phyloP scores from a whole-genome alignment of 2,329 filamentous ascomycete species.

The Xylaria arbuscula region DNA sequence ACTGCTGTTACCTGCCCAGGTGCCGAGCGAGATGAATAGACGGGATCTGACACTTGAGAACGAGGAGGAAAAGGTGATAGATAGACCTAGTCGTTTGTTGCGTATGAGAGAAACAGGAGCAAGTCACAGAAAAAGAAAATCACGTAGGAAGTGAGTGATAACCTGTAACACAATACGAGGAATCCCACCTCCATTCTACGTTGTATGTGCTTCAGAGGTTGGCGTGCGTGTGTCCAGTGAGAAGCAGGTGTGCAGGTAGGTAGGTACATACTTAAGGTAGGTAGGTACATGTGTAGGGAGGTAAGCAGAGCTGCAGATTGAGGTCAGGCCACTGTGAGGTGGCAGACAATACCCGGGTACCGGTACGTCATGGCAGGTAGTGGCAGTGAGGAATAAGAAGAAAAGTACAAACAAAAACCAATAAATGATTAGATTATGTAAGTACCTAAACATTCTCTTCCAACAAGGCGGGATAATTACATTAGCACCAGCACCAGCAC shows the following conservation, averaged over 20 bases:
- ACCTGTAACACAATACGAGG: conserved; percentile 25
- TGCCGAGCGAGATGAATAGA: conserved; percentile 31
- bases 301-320: not conserved
- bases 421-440: not conserved
- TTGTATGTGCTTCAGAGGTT: not conserved
- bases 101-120: conserved; percentile 11
- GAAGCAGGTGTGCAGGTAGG: not conserved
- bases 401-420: not conserved
- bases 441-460: not conserved
- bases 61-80: conserved; percentile 17
- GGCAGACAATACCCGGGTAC: not conserved
- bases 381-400: not conserved
- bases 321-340: not conserved
- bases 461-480: not conserved
- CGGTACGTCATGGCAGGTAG: no score
- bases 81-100: conserved; percentile 28
- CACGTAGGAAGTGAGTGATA: conserved; percentile 7
- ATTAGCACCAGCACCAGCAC: no score
- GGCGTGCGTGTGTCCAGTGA: not conserved
- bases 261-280: not conserved
- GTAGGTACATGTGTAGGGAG: not conserved
- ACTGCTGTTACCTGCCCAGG: conserved; percentile 10
- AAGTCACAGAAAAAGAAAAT: conserved; percentile 23
- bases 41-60: conserved; percentile 16
- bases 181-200: not conserved